A percentile compares a stretch with the other conserved stretches of the same genome.
phyloP scores from a whole-genome alignment of 768 basidiomycete genomes.

The Paxillus ammoniavirescens region DNA sequence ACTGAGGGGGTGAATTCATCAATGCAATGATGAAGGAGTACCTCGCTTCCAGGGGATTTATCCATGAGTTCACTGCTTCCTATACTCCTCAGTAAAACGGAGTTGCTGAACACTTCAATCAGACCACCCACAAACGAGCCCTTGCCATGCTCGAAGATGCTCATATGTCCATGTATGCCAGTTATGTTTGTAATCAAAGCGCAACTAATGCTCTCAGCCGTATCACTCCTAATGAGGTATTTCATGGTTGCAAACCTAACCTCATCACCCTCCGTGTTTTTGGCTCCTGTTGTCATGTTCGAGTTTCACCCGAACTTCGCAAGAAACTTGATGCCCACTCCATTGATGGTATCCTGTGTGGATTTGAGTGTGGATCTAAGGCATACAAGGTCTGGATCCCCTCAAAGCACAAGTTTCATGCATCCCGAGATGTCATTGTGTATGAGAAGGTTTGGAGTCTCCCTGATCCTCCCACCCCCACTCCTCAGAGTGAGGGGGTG shows the following conservation, averaged over 20 bases:
- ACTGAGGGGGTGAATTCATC: conserved; percentile 16
- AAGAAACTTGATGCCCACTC: conserved; percentile 11
- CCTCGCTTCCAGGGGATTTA: not conserved
- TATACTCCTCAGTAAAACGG: conserved; percentile 30
- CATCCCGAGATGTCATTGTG: not conserved
- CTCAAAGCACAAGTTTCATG: conserved; percentile 1
- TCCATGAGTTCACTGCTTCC: conserved; percentile 4
- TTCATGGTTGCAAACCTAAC: conserved; percentile 21
- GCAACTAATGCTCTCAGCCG: conserved; percentile 1
- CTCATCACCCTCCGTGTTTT: conserved; percentile 20
- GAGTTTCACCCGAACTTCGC: not conserved
- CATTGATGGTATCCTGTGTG: not conserved
- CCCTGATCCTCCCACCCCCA: not conserved
- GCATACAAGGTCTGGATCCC: conserved; percentile 7
- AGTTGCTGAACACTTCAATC: conserved; percentile 28
- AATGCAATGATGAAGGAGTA: not conserved
- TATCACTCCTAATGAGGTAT: conserved; percentile 22
- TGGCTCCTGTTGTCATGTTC: conserved; percentile 13
- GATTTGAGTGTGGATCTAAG: conserved; percentile 1
- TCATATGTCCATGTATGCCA: conserved; percentile 12
- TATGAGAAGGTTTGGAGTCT: not conserved
- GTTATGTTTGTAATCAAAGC: conserved; percentile 1
- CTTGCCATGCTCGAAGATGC: conserved; percentile 24
- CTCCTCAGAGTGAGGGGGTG: no score
- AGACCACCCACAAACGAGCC: conserved; percentile 22